phyloP scores from a whole-genome alignment of 345 rosid species.

The Barbarea vulgaris region DNA sequence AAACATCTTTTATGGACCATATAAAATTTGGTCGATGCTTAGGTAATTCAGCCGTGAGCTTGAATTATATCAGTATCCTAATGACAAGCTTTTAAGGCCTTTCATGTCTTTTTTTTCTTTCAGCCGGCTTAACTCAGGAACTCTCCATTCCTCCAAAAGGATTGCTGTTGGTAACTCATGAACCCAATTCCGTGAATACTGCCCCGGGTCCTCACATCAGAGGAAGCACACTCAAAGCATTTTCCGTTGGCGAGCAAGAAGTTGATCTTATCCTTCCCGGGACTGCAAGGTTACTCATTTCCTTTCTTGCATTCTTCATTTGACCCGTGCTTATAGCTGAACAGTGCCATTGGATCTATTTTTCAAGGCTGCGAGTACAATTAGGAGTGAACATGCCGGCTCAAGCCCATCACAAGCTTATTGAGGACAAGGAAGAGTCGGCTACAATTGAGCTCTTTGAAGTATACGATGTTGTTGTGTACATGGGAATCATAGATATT shows the following conservation, averaged over 20 bases:
- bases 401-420: slow-evolving; percentile 69
- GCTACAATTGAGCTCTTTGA: slow-evolving; percentile 74
- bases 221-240: slow-evolving; percentile 74
- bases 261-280: slow-evolving; percentile 91
- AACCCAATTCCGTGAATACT: slow-evolving; percentile 65
- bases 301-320: slow-evolving; percentile 1
- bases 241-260: slow-evolving; percentile 73
- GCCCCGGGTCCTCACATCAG: slow-evolving; percentile 87
- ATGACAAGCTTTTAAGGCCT: not conserved
- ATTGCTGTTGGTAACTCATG: slow-evolving; percentile 70
- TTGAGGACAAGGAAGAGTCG: slow-evolving; percentile 49
- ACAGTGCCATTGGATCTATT: not conserved
- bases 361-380: slow-evolving; percentile 73
- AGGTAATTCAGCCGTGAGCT: not conserved
- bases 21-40: not conserved
- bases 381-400: slow-evolving; percentile 98
- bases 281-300: slow-evolving; percentile 59
- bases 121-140: slow-evolving; percentile 52
- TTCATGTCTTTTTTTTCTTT: slow-evolving; percentile 1
- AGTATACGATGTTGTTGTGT: slow-evolving; percentile 88
- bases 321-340: slow-evolving; percentile 3
- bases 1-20: not conserved
- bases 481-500: slow-evolving; percentile 91
- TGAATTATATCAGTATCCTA: slow-evolving; percentile 2
- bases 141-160: slow-evolving; percentile 66